phyloP scores from a whole-genome alignment of 2,329 filamentous ascomycete species.

The Septoria petroselini region DNA sequence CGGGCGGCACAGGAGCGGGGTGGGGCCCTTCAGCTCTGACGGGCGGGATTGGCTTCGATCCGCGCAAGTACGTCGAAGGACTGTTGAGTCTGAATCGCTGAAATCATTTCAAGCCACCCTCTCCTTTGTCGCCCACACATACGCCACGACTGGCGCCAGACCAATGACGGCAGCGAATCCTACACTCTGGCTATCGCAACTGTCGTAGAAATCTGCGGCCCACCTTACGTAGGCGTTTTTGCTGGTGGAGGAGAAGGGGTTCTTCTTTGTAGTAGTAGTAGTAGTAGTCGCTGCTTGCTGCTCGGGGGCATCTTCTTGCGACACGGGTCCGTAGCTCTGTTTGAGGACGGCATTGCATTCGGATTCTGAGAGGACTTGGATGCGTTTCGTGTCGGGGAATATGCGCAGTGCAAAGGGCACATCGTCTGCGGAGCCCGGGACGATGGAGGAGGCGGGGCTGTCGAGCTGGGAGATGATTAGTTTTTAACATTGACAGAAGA shows the following conservation, averaged over 20 bases:
- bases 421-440: not conserved
- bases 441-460: not conserved
- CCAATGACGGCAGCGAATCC: not conserved
- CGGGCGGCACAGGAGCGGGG: slow-evolving; percentile 27
- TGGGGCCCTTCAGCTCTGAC: slow-evolving; percentile 53
- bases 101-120: not conserved
- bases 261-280: not conserved
- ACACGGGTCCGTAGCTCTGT: not conserved
- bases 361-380: not conserved
- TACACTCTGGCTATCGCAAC: not conserved
- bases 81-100: slow-evolving; percentile 61
- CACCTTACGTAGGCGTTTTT: not conserved
- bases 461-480: slow-evolving; percentile 9
- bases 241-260: not conserved
- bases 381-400: not conserved
- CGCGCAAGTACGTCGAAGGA: slow-evolving; percentile 69
- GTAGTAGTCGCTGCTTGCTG: not conserved
- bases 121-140: not conserved
- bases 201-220: not conserved
- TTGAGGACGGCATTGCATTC: not conserved
- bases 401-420: not conserved
- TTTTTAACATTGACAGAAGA: not conserved
- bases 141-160: not conserved
- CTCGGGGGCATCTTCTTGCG: not conserved
- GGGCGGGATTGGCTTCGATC: slow-evolving; percentile 74